These are phyloP conservation scores for Chaetomium cochliodes DNA, from an alignment of 495 filamentous ascomycete genomes.

Conservation along the genomic window DNA sequence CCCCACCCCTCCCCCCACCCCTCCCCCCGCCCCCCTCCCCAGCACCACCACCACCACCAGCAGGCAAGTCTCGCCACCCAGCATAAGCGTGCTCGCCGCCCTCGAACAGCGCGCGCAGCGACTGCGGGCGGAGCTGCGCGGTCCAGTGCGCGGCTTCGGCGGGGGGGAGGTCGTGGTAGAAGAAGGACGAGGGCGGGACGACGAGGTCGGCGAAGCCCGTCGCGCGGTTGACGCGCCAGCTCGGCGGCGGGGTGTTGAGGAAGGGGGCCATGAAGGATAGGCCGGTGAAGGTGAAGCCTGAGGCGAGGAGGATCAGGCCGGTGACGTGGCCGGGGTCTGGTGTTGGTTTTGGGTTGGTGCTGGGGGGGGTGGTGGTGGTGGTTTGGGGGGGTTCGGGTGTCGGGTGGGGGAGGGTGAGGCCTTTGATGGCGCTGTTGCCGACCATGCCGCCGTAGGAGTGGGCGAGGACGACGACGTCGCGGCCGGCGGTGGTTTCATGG, in stretches of 20 bases:
- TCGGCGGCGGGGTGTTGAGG: conserved; percentile 34
- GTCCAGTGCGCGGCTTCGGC: conserved; percentile 38
- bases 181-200: conserved; percentile 28
- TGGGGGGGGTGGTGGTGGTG: no score
- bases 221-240: conserved; percentile 28
- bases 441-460: conserved; percentile 56
- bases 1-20: conserved; percentile 20
- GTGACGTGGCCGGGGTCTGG: conserved; percentile 28
- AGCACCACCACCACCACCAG: no score
- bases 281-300: conserved; percentile 35
- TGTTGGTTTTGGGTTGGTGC: no score
- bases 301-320: conserved; percentile 34
- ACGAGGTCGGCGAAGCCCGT: conserved; percentile 33
- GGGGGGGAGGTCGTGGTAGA: conserved; percentile 39
- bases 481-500: conserved; percentile 37
- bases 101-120: conserved; percentile 28
- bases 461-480: conserved; percentile 48
- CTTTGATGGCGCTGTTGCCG: conserved; percentile 49
- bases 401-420: conserved; percentile 20
- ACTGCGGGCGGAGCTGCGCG: conserved; percentile 29
- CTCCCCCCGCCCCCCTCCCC: no score
- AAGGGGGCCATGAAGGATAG: conserved; percentile 32
- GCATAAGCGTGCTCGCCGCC: conserved; percentile 35
- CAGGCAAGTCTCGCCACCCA: conserved; percentile 34
- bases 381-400: neutral